Percentiles rank a stretch among this genome's conserved stretches.
phyloP scores from a whole-genome alignment of 2,329 filamentous ascomycete genomes.

The Arthrinium phaeospermum region DNA sequence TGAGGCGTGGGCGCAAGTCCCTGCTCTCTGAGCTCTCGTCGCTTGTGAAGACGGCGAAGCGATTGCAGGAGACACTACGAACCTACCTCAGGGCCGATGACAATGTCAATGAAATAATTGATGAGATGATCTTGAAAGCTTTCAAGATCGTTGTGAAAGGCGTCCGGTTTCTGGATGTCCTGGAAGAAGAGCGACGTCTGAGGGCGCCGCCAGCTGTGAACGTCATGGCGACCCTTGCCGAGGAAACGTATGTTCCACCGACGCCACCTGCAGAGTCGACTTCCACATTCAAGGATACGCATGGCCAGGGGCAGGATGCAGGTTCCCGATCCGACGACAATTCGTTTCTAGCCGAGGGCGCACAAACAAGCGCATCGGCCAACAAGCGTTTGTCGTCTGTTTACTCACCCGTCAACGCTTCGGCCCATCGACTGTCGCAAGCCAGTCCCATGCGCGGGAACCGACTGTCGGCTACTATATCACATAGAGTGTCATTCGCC shows the following conservation, averaged over 20 bases:
- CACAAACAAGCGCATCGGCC: conserved; percentile 43
- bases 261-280: conserved; percentile 67
- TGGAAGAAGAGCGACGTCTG: conserved; percentile 67
- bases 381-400: conserved; percentile 55
- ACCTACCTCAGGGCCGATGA: conserved; percentile 53
- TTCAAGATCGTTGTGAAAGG: conserved; percentile 94
- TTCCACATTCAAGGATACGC: conserved; percentile 29
- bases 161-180: conserved; percentile 86
- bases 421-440: conserved; percentile 43
- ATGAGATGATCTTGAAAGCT: conserved; percentile 91
- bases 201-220: conserved; percentile 58
- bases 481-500: conserved; percentile 81
- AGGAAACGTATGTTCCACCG: conserved; percentile 64
- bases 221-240: conserved; percentile 64
- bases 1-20: conserved; percentile 84
- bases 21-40: conserved; percentile 88
- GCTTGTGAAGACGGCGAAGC: conserved; percentile 87
- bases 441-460: conserved; percentile 46
- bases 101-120: conserved; percentile 76
- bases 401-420: conserved; percentile 41
- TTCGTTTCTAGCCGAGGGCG: conserved; percentile 44
- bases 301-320: conserved; percentile 43
- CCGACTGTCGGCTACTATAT: conserved; percentile 59
- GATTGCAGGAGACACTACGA: conserved; percentile 75
- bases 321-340: conserved; percentile 45